A percentile compares a stretch with the other conserved stretches of the same genome.
phyloP scores from a whole-genome alignment of 1,284 basidiomycete genomes.

The Ustilago cynodontis region DNA sequence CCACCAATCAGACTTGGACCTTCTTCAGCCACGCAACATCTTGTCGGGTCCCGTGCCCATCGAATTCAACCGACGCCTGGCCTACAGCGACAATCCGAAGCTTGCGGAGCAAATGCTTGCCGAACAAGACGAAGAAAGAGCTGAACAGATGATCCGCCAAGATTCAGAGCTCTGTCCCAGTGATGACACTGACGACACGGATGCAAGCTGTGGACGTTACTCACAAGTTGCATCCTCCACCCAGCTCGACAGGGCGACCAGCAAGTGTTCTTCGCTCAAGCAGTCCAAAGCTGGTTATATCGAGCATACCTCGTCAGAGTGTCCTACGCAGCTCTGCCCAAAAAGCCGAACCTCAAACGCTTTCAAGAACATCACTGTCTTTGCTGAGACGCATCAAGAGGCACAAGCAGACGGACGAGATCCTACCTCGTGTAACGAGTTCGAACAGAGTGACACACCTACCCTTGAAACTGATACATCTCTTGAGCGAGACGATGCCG shows the following conservation, averaged over 20 bases:
- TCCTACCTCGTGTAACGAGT: too few relatives aligned
- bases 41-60: not conserved
- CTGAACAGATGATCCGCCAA: not conserved
- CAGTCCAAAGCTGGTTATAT: not conserved
- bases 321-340: too few relatives aligned
- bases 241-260: not conserved
- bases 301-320: not conserved
- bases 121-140: not conserved
- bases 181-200: not conserved
- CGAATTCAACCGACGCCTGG: slow-evolving; percentile 8
- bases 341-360: too few relatives aligned
- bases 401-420: too few relatives aligned
- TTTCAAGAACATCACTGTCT: too few relatives aligned
- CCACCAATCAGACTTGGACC: slow-evolving; percentile 1
- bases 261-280: not conserved
- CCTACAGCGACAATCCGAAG: slow-evolving; percentile 3
- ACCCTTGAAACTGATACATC: too few relatives aligned
- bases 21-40: not conserved
- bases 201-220: not conserved
- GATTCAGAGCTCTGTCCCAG: not conserved
- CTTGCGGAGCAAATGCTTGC: not conserved
- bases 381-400: too few relatives aligned
- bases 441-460: too few relatives aligned
- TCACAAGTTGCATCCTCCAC: not conserved
- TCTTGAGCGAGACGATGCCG: too few relatives aligned